phyloP scores from a whole-genome alignment of 805 yeast species.

The Starmera amethionina region DNA sequence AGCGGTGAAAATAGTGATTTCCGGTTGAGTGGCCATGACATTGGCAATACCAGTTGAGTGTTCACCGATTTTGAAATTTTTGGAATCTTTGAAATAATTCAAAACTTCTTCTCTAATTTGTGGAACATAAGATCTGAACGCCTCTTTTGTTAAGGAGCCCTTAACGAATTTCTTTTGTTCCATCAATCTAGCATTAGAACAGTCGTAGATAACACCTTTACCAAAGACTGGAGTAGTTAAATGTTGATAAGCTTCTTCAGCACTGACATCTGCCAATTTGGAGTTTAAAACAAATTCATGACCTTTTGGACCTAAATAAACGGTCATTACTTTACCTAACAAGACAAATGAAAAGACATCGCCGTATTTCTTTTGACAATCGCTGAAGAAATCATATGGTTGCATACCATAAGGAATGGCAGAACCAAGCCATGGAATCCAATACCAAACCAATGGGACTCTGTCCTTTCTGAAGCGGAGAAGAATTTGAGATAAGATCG shows the following conservation, averaged over 20 bases:
- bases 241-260: conserved; percentile 93
- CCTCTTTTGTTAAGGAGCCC: conserved; percentile 74
- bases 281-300: conserved; percentile 94
- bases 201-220: conserved; percentile 94
- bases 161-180: conserved; percentile 97
- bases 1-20: conserved; percentile 93
- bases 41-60: conserved; percentile 41
- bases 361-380: conserved; percentile 75
- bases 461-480: conserved; percentile 72
- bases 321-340: conserved; percentile 90
- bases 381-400: conserved; percentile 83
- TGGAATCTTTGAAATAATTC: conserved; percentile 49
- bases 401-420: conserved; percentile 85
- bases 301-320: conserved; percentile 93
- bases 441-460: conserved; percentile 83
- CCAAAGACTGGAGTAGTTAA: conserved; percentile 99
- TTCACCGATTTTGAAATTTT: conserved; percentile 33
- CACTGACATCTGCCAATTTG: conserved; percentile 80
- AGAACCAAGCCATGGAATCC: conserved; percentile 94
- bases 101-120: conserved; percentile 69
- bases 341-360: conserved; percentile 87
- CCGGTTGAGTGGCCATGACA: conserved; percentile 83
- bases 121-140: conserved; percentile 83
- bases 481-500: conserved; percentile 53
- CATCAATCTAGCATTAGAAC: conserved; percentile 90